phyloP scores from a whole-genome alignment of 2,329 filamentous ascomycete species.

The Fusarium sublunatum region DNA sequence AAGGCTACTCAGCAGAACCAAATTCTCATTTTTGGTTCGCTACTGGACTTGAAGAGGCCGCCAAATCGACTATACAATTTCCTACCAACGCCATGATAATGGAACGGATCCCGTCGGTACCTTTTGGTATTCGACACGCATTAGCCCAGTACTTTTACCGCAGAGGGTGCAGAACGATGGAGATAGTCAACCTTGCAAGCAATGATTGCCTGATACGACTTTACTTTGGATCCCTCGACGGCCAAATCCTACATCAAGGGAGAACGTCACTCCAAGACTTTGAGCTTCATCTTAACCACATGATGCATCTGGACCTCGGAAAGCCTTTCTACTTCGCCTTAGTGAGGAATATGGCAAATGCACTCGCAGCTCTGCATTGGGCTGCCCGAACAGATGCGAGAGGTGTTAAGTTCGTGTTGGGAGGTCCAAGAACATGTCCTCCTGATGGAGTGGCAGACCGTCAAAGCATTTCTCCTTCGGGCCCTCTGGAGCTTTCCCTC shows the following conservation, averaged over 20 bases:
- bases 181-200: slow-evolving; percentile 21
- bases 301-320: slow-evolving; percentile 43
- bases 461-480: too few species aligned
- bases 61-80: slow-evolving; percentile 12
- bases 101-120: slow-evolving; percentile 39
- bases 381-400: slow-evolving; percentile 45
- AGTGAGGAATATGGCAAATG: slow-evolving; percentile 40
- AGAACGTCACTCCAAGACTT: slow-evolving; percentile 47
- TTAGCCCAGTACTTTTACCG: slow-evolving; percentile 39
- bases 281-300: slow-evolving; percentile 49
- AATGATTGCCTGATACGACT: slow-evolving; percentile 35
- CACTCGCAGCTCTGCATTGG: slow-evolving; percentile 51
- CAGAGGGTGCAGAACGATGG: slow-evolving; percentile 3
- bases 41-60: slow-evolving; percentile 15
- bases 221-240: slow-evolving; percentile 33
- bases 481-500: slow-evolving; percentile 30
- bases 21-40: slow-evolving; percentile 13
- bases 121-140: slow-evolving; percentile 25
- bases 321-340: slow-evolving; percentile 17
- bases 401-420: slow-evolving; percentile 51
- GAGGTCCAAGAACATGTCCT: slow-evolving; percentile 23
- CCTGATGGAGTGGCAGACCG: background rate
- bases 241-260: background rate
- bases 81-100: slow-evolving; percentile 38
- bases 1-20: background rate